A percentile compares a stretch with the other conserved stretches of the same genome.
Conservation (phyloP, 2,329 filamentous ascomycete species). For the Fusarium musae region DNA sequence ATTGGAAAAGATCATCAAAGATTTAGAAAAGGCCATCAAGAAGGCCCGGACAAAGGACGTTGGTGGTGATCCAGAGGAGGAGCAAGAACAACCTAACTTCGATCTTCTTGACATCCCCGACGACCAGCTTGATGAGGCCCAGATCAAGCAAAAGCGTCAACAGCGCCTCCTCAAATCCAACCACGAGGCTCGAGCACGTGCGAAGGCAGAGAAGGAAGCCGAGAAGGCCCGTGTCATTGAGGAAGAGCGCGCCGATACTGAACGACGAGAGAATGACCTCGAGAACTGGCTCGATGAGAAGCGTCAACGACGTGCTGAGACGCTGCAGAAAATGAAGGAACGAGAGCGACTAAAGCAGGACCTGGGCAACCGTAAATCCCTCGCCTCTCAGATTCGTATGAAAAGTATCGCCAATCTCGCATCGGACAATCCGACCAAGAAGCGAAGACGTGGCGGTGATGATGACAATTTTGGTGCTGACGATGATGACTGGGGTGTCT, state of each 20-base stretch:
- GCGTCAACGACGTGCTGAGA: slow-evolving; percentile 74
- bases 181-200: slow-evolving; percentile 90
- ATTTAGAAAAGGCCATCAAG: slow-evolving; percentile 89
- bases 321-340: slow-evolving; percentile 88
- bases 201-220: slow-evolving; percentile 94
- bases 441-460: slow-evolving; percentile 85
- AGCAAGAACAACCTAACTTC: slow-evolving; percentile 85
- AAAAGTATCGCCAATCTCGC: slow-evolving; percentile 97
- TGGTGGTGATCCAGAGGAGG: slow-evolving; percentile 82
- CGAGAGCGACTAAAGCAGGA: slow-evolving; percentile 93
- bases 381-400: slow-evolving; percentile 97
- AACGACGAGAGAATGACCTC: slow-evolving; percentile 84
- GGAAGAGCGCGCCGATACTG: slow-evolving; percentile 83
- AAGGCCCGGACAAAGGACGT: slow-evolving; percentile 94
- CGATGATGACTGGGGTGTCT: slow-evolving; percentile 98
- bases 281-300: slow-evolving; percentile 89
- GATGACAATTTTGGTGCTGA: slow-evolving; percentile 98
- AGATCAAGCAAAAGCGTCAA: slow-evolving; percentile 90
- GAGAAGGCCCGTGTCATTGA: slow-evolving; percentile 88
- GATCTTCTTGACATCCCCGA: slow-evolving; percentile 90
- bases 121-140: slow-evolving; percentile 91
- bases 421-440: slow-evolving; percentile 85
- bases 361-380: slow-evolving; percentile 93
- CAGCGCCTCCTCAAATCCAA: slow-evolving; percentile 95
- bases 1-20: slow-evolving; percentile 84